Conservation (phyloP, 176 grass and related monocot genomes). For the Alopecurus myosuroides region DNA sequence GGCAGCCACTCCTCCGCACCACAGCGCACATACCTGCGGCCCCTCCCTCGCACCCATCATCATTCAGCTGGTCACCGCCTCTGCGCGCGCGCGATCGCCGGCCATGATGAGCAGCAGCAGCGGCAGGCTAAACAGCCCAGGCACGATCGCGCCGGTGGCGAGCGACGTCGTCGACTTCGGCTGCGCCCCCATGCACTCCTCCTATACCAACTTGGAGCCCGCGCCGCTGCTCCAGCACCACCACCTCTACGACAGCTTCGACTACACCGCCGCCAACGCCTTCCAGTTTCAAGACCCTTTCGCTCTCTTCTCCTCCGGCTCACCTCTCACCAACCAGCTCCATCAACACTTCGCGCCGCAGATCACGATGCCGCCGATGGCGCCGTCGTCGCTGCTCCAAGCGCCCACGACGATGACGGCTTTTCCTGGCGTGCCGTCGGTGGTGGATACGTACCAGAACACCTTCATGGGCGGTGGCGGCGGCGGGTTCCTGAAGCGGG, state of each 20-base stretch:
- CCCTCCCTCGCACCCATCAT: background rate
- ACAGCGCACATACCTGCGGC: background rate
- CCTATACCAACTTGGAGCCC: slow-evolving; percentile 29
- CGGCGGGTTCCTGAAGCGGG: slow-evolving; percentile 52
- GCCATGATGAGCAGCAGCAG: slow-evolving; percentile 43
- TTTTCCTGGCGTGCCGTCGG: background rate
- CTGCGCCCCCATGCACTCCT: slow-evolving; percentile 34
- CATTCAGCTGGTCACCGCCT: background rate
- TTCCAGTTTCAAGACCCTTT: slow-evolving; percentile 40
- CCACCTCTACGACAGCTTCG: slow-evolving; percentile 26
- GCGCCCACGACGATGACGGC: slow-evolving; percentile 9
- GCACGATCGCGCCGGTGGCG: slow-evolving; percentile 6
- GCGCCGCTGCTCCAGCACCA: slow-evolving; percentile 18
- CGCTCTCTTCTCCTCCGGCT: slow-evolving; percentile 3
- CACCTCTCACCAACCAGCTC: background rate
- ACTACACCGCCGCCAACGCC: slow-evolving; percentile 7
- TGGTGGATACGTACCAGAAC: slow-evolving; percentile 9
- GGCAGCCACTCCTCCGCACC: background rate
- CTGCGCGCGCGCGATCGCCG: background rate
- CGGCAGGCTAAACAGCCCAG: slow-evolving; percentile 26
- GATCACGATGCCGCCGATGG: slow-evolving; percentile 31
- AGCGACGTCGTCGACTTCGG: slow-evolving; percentile 22
- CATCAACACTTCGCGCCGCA: slow-evolving; percentile 17
- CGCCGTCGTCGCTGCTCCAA: slow-evolving; percentile 6
- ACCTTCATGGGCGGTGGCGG: slow-evolving; percentile 20